Conservation (phyloP, 2,329 filamentous ascomycete species). For the Ceratocystis papillata region DNA sequence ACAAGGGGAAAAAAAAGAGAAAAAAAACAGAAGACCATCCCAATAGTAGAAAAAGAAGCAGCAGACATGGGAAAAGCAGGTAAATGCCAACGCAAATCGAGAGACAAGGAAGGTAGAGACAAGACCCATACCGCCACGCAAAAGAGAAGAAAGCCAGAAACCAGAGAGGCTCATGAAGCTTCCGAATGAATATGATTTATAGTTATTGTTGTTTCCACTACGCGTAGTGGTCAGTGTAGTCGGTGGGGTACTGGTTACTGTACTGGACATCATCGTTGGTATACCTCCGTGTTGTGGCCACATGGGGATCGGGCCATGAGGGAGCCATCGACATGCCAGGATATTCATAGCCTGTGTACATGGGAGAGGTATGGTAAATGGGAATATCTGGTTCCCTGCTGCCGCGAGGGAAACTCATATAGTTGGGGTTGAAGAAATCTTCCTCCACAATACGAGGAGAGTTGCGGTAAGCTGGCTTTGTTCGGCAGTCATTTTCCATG, state of each 20-base stretch:
- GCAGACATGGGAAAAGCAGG: not conserved
- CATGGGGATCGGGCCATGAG: not conserved
- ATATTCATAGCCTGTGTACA: not conserved
- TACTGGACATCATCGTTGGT: conserved; percentile 12
- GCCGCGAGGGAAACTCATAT: not conserved
- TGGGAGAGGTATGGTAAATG: not conserved
- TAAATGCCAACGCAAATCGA: not conserved
- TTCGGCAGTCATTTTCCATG: not conserved
- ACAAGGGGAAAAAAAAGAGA: not conserved
- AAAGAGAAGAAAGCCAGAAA: not conserved
- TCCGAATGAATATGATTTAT: not conserved
- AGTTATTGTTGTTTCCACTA: not conserved
- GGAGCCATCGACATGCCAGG: not conserved
- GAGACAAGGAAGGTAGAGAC: not conserved
- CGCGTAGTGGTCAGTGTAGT: not conserved
- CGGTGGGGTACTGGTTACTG: conserved; percentile 11
- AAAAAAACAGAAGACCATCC: conserved; percentile 12
- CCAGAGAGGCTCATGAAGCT: not conserved
- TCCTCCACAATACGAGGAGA: not conserved
- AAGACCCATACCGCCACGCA: not conserved
- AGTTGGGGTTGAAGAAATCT: not conserved
- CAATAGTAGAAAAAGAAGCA: conserved; percentile 4
- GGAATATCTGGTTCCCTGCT: not conserved
- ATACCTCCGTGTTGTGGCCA: conserved; percentile 4
- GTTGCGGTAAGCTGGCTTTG: not conserved